A percentile compares a stretch with the other conserved stretches of the same genome.
Evolutionary conservation across 768 basidiomycete genomes (phyloP).

Genomic region (Lactarius tabidus): DNA sequence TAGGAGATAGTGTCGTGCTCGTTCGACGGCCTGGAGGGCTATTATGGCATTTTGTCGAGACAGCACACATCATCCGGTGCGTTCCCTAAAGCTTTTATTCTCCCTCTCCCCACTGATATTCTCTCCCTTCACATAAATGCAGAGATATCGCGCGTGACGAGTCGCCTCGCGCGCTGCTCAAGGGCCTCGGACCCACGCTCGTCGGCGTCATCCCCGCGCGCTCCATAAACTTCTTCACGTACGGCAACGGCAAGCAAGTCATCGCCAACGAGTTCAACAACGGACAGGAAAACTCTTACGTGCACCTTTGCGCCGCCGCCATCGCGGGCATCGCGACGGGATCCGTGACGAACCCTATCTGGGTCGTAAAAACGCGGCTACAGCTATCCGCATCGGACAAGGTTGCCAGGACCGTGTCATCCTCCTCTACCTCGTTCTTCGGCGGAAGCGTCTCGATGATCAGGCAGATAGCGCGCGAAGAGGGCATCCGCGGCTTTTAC

Average conservation of each 20-base stretch:
- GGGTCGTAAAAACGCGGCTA: constrained; percentile 97
- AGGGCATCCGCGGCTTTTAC: constrained; percentile 88
- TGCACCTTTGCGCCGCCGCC: constrained; percentile 85
- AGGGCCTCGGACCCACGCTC: constrained; percentile 89
- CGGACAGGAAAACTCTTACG: constrained; percentile 73
- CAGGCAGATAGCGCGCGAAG: constrained; percentile 67
- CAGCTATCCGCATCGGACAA: constrained; percentile 54
- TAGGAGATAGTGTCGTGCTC: constrained; percentile 34
- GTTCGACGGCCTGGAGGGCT: constrained; percentile 46
- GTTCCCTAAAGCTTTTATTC: constrained; percentile 21
- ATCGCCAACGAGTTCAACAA: constrained; percentile 81
- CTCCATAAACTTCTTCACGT: constrained; percentile 97
- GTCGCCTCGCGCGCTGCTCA: constrained; percentile 86
- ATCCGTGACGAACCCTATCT: constrained; percentile 94
- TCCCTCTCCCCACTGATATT: background rate
- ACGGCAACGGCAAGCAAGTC: constrained; percentile 92
- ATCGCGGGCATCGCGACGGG: constrained; percentile 83
- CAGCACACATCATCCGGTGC: constrained; percentile 82
- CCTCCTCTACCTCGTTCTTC: constrained; percentile 32
- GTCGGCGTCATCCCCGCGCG: constrained; percentile 95
- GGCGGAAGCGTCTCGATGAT: constrained; percentile 62
- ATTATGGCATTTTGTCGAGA: constrained; percentile 93
- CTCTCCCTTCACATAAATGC: constrained; percentile 2
- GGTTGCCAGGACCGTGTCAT: background rate
- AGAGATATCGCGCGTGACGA: constrained; percentile 89